Percentiles rank a stretch among this genome's conserved stretches.
Conservation (phyloP, 2,329 filamentous ascomycete species). For the Hypomyces rosellus region DNA sequence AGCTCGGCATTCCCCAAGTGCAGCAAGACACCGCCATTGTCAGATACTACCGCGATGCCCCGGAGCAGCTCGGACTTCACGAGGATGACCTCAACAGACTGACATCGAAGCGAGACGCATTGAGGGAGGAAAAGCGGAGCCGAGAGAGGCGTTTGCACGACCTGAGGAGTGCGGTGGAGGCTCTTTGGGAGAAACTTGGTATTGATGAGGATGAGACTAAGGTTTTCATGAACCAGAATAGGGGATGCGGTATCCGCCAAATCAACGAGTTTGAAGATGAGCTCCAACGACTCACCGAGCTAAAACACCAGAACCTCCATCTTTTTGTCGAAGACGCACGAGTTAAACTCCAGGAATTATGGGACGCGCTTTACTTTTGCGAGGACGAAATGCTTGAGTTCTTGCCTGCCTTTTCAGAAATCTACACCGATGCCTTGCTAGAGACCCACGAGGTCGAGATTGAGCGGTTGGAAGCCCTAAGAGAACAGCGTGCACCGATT, state of each 20-base stretch:
- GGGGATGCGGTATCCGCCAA: conserved; percentile 81
- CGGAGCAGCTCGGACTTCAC: conserved; percentile 89
- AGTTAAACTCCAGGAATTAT: conserved; percentile 84
- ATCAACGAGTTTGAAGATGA: conserved; percentile 98
- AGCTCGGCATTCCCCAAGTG: conserved; percentile 87
- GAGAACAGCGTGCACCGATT: conserved; percentile 80
- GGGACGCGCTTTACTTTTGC: conserved; percentile 89
- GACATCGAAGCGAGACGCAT: conserved; percentile 67
- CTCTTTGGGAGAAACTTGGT: conserved; percentile 81
- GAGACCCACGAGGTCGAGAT: conserved; percentile 95
- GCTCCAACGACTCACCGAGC: conserved; percentile 74
- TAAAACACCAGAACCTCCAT: conserved; percentile 92
- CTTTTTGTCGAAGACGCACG: conserved; percentile 93
- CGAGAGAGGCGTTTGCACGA: conserved; percentile 74
- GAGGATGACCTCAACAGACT: conserved; percentile 75
- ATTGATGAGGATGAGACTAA: conserved; percentile 79
- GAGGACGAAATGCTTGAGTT: conserved; percentile 99
- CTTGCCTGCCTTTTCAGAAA: conserved; percentile 92
- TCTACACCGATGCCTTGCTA: conserved; percentile 90
- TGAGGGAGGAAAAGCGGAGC: conserved; percentile 80
- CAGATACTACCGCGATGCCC: conserved; percentile 80
- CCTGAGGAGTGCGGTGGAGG: conserved; percentile 70
- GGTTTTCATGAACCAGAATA: conserved; percentile 77
- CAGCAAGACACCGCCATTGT: conserved; percentile 86
- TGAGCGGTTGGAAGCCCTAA: conserved; percentile 68